Conservation (phyloP, 2,329 filamentous ascomycete species). For the Fusarium chuoi region DNA sequence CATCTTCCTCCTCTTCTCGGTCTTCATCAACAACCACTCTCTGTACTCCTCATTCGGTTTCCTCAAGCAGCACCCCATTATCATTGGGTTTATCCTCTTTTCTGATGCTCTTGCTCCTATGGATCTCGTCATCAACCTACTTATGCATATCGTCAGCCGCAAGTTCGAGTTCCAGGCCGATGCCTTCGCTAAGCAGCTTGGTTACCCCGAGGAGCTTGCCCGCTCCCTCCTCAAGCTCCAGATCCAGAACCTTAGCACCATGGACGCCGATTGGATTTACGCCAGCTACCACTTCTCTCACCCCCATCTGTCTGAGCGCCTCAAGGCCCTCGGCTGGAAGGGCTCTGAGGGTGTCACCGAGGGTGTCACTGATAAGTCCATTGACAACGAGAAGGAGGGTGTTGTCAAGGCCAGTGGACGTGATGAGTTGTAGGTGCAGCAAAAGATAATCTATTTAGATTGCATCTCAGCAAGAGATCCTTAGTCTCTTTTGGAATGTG, state of each 20-base stretch:
- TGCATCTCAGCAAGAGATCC: not conserved
- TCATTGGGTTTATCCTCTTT: constrained; percentile 97
- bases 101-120: constrained; percentile 95
- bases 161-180: constrained; percentile 98
- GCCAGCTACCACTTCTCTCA: constrained; percentile 99
- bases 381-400: constrained; percentile 47
- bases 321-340: constrained; percentile 91
- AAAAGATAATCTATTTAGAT: constrained; percentile 3
- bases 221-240: constrained; percentile 95
- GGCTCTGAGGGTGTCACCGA: constrained; percentile 61
- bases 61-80: constrained; percentile 82
- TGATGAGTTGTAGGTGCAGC: constrained; percentile 70
- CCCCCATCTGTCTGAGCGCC: constrained; percentile 91
- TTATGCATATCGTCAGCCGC: constrained; percentile 95
- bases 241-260: constrained; percentile 96
- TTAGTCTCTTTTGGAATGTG: not conserved
- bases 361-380: constrained; percentile 52
- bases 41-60: constrained; percentile 95
- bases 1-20: constrained; percentile 94
- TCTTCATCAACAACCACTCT: constrained; percentile 95
- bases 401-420: constrained; percentile 78
- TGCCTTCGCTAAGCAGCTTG: constrained; percentile 84
- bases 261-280: constrained; percentile 99
- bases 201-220: constrained; percentile 85
- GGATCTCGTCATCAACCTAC: constrained; percentile 91